Evolutionary conservation across 2,329 filamentous ascomycete species (phyloP).

Genomic region (Botryotinia calthae): DNA sequence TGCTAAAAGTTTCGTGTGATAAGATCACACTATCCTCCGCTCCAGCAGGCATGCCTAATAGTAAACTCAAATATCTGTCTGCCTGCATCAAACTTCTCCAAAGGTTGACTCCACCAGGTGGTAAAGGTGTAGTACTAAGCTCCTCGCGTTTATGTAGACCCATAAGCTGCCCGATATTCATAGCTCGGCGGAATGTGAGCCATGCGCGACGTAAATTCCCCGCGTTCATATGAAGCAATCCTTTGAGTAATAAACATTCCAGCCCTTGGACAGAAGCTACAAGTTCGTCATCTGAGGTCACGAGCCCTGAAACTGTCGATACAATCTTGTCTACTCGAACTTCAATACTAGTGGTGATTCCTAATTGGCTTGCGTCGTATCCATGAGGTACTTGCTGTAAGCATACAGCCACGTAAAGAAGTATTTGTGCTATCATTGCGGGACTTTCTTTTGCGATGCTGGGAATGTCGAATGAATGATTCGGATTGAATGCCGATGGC

Average conservation of each 20-base stretch:
- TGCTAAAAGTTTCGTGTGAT: constrained; percentile 33
- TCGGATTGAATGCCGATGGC: constrained; percentile 6
- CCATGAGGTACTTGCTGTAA: constrained; percentile 34
- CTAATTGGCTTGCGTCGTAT: constrained; percentile 31
- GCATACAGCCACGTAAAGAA: constrained; percentile 35
- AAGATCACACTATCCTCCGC: constrained; percentile 25
- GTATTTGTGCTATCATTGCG: constrained; percentile 31
- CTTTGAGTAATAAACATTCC: constrained; percentile 51
- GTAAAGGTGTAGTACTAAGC: background rate
- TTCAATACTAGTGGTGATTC: constrained; percentile 27
- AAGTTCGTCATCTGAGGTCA: constrained; percentile 49
- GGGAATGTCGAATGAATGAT: constrained; percentile 29
- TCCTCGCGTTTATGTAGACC: constrained; percentile 31
- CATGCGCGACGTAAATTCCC: constrained; percentile 52
- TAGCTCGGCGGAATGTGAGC: constrained; percentile 47
- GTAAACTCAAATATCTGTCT: constrained; percentile 46
- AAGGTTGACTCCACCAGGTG: constrained; percentile 38
- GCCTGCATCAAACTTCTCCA: constrained; percentile 48
- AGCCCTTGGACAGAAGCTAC: constrained; percentile 49
- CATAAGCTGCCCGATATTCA: constrained; percentile 45
- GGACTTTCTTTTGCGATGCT: constrained; percentile 31
- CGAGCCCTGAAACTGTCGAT: constrained; percentile 34
- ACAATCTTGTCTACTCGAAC: constrained; percentile 34
- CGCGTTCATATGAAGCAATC: constrained; percentile 46
- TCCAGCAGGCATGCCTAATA: constrained; percentile 34